Conservation (phyloP, 352 stramenopile genomes). For the Pythium pyrilobum region DNA sequence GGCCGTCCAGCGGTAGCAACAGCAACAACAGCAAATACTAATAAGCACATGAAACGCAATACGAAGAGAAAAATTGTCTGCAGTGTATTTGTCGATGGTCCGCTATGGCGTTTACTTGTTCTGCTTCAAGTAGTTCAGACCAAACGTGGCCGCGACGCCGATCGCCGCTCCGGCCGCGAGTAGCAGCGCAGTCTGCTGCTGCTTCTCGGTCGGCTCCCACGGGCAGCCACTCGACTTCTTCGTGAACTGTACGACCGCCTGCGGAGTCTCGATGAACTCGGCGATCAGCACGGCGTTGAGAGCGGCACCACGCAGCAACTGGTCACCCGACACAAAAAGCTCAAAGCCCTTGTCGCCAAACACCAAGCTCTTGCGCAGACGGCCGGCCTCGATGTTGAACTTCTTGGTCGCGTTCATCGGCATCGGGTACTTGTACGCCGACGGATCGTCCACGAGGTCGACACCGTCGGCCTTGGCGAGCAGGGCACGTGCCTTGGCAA, state of each 20-base stretch:
- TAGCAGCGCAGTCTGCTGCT: slow-evolving; percentile 15
- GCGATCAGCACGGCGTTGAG: slow-evolving; percentile 98
- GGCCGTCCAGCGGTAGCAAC: slow-evolving; percentile 16
- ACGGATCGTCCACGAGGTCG: slow-evolving; percentile 90
- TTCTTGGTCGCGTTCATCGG: slow-evolving; percentile 95
- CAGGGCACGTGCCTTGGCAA: slow-evolving; percentile 77
- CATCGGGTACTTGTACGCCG: slow-evolving; percentile 93
- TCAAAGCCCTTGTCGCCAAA: slow-evolving; percentile 96
- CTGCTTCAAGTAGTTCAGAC: slow-evolving; percentile 37
- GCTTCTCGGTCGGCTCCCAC: not conserved
- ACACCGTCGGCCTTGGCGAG: slow-evolving; percentile 89
- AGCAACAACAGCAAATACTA: slow-evolving; percentile 29
- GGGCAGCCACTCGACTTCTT: slow-evolving; percentile 37
- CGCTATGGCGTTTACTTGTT: slow-evolving; percentile 36
- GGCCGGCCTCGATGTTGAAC: slow-evolving; percentile 97
- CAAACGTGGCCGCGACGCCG: slow-evolving; percentile 34
- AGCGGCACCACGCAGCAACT: slow-evolving; percentile 94
- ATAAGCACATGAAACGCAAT: not conserved
- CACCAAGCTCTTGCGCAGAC: slow-evolving; percentile 91
- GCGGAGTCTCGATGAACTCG: slow-evolving; percentile 83
- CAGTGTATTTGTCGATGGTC: no score
- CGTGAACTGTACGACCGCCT: slow-evolving; percentile 50
- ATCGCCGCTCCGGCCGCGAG: slow-evolving; percentile 29
- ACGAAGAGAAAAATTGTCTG: no score
- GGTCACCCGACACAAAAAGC: slow-evolving; percentile 97